Conservation (phyloP, 2,329 filamentous ascomycete genomes). For the Orbilia ellipsospora region DNA sequence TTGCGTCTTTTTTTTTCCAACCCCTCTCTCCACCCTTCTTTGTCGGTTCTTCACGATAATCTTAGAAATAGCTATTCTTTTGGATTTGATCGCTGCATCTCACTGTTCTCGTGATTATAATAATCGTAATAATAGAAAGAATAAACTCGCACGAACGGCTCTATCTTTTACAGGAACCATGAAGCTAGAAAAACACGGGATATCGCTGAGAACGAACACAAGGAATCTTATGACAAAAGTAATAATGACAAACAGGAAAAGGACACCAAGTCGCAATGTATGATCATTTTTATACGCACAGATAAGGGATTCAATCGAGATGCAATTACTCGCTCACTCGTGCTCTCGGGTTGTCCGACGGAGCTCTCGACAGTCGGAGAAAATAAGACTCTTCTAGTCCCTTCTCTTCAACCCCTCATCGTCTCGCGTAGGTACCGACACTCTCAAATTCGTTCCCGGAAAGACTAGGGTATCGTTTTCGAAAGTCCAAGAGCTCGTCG, state of each 20-base stretch:
- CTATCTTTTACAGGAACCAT: conserved; percentile 40
- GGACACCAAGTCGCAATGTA: conserved; percentile 7
- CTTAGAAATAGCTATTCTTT: conserved; percentile 14
- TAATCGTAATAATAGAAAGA: not conserved
- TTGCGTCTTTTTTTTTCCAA: too few species aligned
- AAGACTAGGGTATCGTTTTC: conserved; percentile 53
- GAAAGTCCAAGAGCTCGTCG: conserved; percentile 49
- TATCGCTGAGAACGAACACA: conserved; percentile 26
- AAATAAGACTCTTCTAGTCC: not conserved
- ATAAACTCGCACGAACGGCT: conserved; percentile 4
- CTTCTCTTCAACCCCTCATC: conserved; percentile 30
- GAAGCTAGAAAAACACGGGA: conserved; percentile 8
- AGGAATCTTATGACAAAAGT: not conserved
- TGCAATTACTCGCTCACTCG: not conserved
- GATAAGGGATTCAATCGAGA: not conserved
- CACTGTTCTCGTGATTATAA: conserved; percentile 29
- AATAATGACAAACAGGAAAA: conserved; percentile 4
- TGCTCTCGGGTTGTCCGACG: not conserved
- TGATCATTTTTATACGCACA: not conserved
- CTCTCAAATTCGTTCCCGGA: conserved; percentile 46
- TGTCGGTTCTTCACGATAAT: conserved; percentile 22
- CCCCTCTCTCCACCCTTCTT: conserved; percentile 9
- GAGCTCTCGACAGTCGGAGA: conserved; percentile 11
- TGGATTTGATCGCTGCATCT: conserved; percentile 4
- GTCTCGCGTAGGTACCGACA: conserved; percentile 32